These are phyloP conservation scores for Corylus avellana DNA, from an alignment of 306 rosid genomes.

Conservation along the genomic window DNA sequence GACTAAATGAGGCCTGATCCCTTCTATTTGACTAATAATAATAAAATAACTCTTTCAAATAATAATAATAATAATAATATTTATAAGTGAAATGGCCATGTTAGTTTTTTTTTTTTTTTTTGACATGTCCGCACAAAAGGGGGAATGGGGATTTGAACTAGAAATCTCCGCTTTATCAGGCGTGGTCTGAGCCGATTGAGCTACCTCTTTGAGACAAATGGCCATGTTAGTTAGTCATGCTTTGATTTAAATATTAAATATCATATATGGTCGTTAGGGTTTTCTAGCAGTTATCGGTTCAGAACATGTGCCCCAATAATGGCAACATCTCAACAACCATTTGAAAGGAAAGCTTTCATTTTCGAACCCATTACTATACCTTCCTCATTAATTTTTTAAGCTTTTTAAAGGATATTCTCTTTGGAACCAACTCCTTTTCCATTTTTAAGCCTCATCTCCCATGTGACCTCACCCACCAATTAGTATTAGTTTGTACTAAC, in stretches of 20 bases:
- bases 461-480: slow-evolving; percentile 36
- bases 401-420: neutral
- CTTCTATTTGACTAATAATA: neutral
- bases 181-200: no score
- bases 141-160: no score
- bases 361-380: neutral
- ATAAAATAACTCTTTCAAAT: neutral
- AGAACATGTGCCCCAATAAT: slow-evolving; percentile 47
- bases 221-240: neutral
- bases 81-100: neutral
- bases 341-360: slow-evolving; percentile 1
- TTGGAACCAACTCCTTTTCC: neutral
- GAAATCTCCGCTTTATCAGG: no score
- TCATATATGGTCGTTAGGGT: slow-evolving; percentile 28
- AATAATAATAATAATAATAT: no score
- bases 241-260: neutral
- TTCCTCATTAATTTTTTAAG: neutral
- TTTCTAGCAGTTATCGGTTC: slow-evolving; percentile 33
- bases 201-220: neutral
- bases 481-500: slow-evolving; percentile 19
- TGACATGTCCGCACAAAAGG: no score
- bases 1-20: neutral
- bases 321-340: slow-evolving; percentile 41
- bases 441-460: slow-evolving; percentile 18
- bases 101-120: neutral